Conservation (phyloP, 2,329 filamentous ascomycete genomes). For the Stagonosporopsis cucurbitacearum region DNA sequence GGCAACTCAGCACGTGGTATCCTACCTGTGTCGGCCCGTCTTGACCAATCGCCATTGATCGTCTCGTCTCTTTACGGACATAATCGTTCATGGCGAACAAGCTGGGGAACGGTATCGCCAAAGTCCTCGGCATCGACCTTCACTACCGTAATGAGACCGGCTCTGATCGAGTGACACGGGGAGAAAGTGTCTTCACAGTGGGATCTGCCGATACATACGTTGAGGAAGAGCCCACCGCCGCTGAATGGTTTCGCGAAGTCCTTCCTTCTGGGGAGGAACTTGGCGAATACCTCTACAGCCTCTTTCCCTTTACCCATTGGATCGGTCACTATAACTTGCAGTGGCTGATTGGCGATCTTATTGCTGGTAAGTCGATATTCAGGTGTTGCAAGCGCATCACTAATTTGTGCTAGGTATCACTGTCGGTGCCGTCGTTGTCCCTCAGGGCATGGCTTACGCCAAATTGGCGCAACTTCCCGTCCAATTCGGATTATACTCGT, state of each 20-base stretch:
- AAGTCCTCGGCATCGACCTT: slow-evolving; percentile 81
- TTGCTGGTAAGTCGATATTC: slow-evolving; percentile 72
- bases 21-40: slow-evolving; percentile 15
- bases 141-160: slow-evolving; percentile 67
- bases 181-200: slow-evolving; percentile 79
- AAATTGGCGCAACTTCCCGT: slow-evolving; percentile 77
- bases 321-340: slow-evolving; percentile 85
- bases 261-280: slow-evolving; percentile 65
- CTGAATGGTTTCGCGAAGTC: slow-evolving; percentile 73
- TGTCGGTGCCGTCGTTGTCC: slow-evolving; percentile 83
- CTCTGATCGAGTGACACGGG: slow-evolving; percentile 70
- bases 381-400: not conserved
- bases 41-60: slow-evolving; percentile 4
- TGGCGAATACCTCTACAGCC: slow-evolving; percentile 66
- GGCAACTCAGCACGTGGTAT: slow-evolving; percentile 22
- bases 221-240: slow-evolving; percentile 77
- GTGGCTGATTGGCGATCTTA: slow-evolving; percentile 87
- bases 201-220: slow-evolving; percentile 77
- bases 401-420: slow-evolving; percentile 63
- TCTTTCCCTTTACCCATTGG: slow-evolving; percentile 93
- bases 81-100: slow-evolving; percentile 54
- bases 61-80: slow-evolving; percentile 1
- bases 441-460: slow-evolving; percentile 96
- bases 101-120: slow-evolving; percentile 76
- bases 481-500: slow-evolving; percentile 90